A percentile compares a stretch with the other conserved stretches of the same genome.
Evolutionary conservation across 371 early-diverging fungal species (phyloP).

Genomic region (Rhizomucor miehei): DNA sequence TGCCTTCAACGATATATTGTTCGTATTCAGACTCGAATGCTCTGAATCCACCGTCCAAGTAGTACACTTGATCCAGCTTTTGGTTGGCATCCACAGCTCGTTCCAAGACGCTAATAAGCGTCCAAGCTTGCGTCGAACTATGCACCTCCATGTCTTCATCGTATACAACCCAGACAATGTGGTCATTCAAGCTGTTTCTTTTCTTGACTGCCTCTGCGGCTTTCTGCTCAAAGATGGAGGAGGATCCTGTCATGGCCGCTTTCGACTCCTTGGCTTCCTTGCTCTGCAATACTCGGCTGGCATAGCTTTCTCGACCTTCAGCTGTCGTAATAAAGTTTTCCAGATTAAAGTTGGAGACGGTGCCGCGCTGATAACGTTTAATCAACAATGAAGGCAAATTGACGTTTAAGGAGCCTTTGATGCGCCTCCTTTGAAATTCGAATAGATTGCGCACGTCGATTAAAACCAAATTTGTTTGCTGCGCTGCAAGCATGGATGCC

Average conservation of each 20-base stretch:
- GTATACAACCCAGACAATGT: slow-evolving; percentile 44
- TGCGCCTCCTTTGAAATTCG: slow-evolving; percentile 38
- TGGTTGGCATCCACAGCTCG: slow-evolving; percentile 20
- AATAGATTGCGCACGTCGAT: slow-evolving; percentile 48
- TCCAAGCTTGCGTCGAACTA: slow-evolving; percentile 59
- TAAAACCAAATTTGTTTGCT: slow-evolving; percentile 19
- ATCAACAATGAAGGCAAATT: slow-evolving; percentile 61
- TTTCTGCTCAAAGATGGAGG: slow-evolving; percentile 25
- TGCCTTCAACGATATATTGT: slow-evolving; percentile 10
- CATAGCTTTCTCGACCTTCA: slow-evolving; percentile 50
- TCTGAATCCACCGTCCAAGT: slow-evolving; percentile 35
- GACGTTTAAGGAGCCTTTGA: slow-evolving; percentile 53
- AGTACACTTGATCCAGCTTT: slow-evolving; percentile 15
- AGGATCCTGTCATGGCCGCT: not conserved
- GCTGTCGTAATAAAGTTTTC: slow-evolving; percentile 64
- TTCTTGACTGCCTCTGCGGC: slow-evolving; percentile 17
- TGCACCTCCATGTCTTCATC: slow-evolving; percentile 56
- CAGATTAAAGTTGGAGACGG: slow-evolving; percentile 55
- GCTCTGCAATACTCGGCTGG: slow-evolving; percentile 4
- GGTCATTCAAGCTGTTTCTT: slow-evolving; percentile 2
- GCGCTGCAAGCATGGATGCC: slow-evolving; percentile 8
- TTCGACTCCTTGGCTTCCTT: not conserved
- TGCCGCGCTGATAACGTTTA: slow-evolving; percentile 59
- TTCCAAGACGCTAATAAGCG: slow-evolving; percentile 53
- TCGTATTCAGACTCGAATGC: slow-evolving; percentile 20